phyloP scores from a whole-genome alignment of 495 filamentous ascomycete species.

The Letharia columbiana region DNA sequence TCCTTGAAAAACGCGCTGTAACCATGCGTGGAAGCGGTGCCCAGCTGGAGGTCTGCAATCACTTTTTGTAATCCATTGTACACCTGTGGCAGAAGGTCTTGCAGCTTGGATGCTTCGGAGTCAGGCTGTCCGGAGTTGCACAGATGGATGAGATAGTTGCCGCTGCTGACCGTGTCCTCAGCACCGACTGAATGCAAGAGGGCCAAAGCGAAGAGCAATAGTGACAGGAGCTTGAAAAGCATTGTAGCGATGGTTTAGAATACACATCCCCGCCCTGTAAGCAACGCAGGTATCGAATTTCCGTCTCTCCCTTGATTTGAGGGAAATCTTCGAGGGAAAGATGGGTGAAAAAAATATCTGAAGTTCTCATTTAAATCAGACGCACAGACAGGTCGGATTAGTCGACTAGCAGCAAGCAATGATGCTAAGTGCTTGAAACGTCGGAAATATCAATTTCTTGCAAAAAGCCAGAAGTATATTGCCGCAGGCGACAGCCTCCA shows the following conservation, averaged over 20 bases:
- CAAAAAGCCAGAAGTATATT: background rate
- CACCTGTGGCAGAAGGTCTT: background rate
- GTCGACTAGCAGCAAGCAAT: background rate
- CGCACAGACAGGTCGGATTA: slow-evolving; percentile 1
- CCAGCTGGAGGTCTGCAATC: background rate
- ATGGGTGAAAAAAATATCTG: background rate
- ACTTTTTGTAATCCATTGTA: background rate
- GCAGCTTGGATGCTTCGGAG: slow-evolving; percentile 2
- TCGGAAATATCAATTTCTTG: background rate
- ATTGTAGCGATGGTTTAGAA: background rate
- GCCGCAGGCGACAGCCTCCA: slow-evolving; percentile 10
- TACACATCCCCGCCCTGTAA: background rate
- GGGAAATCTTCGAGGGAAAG: background rate
- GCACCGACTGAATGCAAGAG: background rate
- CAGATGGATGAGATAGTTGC: background rate
- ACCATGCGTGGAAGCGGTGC: background rate
- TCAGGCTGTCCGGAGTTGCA: slow-evolving; percentile 1
- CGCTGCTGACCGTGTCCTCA: slow-evolving; percentile 2
- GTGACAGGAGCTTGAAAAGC: too few relatives aligned
- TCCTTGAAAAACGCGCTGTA: slow-evolving; percentile 1
- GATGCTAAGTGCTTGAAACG: slow-evolving; percentile 1
- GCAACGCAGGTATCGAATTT: background rate
- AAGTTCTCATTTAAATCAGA: background rate
- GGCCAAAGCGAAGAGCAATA: background rate
- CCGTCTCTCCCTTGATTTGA: background rate